Evolutionary conservation across 805 yeast genomes (phyloP).

Genomic region (Cephaloascus fragrans): DNA sequence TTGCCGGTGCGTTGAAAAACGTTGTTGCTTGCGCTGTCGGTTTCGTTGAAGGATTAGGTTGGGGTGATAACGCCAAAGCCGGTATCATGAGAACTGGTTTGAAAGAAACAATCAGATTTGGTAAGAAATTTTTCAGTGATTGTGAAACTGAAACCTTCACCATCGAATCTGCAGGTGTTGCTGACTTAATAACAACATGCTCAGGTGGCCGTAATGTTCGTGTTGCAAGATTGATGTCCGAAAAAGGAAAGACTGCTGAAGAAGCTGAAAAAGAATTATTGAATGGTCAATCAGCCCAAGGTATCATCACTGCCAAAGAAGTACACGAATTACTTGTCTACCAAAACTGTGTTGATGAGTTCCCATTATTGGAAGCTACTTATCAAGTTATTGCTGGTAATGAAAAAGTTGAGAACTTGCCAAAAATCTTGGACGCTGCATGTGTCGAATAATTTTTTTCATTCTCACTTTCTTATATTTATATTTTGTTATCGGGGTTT

Average conservation of each 20-base stretch:
- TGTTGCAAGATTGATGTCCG: constrained; percentile 81
- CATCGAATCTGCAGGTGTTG: constrained; percentile 94
- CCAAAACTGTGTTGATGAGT: constrained; percentile 47
- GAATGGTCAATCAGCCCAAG: constrained; percentile 97
- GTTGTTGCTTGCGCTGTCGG: constrained; percentile 96
- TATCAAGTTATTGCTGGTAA: constrained; percentile 75
- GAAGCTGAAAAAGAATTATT: constrained; percentile 79
- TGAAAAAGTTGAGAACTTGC: constrained; percentile 66
- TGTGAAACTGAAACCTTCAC: constrained; percentile 75
- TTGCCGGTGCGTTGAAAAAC: constrained; percentile 96
- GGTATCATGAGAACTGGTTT: constrained; percentile 96
- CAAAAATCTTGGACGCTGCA: constrained; percentile 54
- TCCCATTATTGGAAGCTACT: constrained; percentile 75
- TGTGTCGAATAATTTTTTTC: no score
- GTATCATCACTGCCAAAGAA: constrained; percentile 83
- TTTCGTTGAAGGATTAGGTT: constrained; percentile 92
- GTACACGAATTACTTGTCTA: constrained; percentile 72
- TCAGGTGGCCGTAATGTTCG: constrained; percentile 95
- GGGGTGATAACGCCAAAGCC: constrained; percentile 99
- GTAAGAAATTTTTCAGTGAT: constrained; percentile 69
- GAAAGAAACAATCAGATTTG: constrained; percentile 82
- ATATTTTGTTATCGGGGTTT: no score
- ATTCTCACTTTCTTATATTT: no score
- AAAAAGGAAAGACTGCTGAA: constrained; percentile 63
- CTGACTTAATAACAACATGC: constrained; percentile 95